These are phyloP conservation scores for Globisporangium ultimum DNA, from an alignment of 352 stramenopile species.

Conservation along the genomic window DNA sequence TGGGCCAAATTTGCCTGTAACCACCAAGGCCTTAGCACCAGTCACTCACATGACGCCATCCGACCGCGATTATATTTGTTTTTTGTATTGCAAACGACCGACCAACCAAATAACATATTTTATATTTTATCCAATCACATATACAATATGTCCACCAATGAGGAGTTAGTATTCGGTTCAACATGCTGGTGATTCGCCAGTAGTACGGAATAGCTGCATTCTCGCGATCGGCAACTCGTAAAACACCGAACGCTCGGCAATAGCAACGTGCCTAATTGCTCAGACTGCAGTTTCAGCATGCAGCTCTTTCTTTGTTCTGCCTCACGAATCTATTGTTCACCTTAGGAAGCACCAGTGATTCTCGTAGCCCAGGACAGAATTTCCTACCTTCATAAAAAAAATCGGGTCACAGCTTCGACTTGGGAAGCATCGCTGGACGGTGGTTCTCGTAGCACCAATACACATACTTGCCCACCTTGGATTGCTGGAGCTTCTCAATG, in stretches of 20 bases:
- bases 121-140: constrained; percentile 6
- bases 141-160: background rate
- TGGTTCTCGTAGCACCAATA: constrained; percentile 56
- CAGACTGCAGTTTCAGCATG: background rate
- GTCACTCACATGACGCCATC: constrained; percentile 1
- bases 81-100: background rate
- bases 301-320: background rate
- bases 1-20: background rate
- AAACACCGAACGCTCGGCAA: background rate
- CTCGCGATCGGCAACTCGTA: too few species aligned
- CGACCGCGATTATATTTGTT: background rate
- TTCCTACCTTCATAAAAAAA: too few species aligned
- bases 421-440: constrained; percentile 18
- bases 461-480: constrained; percentile 42
- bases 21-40: constrained; percentile 1
- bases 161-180: background rate
- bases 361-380: too few species aligned
- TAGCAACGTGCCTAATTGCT: background rate
- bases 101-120: background rate
- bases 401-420: constrained; percentile 14
- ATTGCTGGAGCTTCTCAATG: constrained; percentile 25
- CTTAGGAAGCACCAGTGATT: too few species aligned
- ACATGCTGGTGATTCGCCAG: background rate
- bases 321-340: too few species aligned
- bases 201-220: too few species aligned